These are phyloP conservation scores for Blastobotrys mokoenaii DNA, from an alignment of 805 yeast genomes.

Conservation along the genomic window DNA sequence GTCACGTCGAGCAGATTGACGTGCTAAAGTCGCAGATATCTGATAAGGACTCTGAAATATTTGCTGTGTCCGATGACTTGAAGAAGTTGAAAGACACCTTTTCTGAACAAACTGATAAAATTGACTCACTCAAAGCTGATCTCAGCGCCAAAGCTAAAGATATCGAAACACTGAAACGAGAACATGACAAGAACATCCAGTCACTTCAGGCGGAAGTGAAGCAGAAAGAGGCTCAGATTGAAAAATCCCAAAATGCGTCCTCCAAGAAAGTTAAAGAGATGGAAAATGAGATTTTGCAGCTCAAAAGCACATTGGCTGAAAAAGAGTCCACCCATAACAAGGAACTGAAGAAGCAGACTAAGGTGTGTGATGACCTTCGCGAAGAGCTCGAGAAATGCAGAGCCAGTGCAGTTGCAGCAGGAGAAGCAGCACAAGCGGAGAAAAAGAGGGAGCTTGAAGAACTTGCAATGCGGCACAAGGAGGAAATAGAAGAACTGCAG, in stretches of 20 bases:
- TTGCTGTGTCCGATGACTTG: not conserved
- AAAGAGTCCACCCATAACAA: too few species aligned
- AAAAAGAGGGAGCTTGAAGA: too few species aligned
- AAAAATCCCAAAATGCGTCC: not conserved
- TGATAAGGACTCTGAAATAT: not conserved
- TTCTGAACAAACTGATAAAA: too few species aligned
- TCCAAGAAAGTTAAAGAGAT: not conserved
- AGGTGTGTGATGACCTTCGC: too few species aligned
- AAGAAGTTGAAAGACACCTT: not conserved
- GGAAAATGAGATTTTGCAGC: not conserved
- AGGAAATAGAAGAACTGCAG: too few species aligned
- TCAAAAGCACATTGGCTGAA: not conserved
- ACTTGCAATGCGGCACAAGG: too few species aligned
- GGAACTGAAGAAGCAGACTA: too few species aligned
- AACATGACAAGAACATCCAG: constrained; percentile 1
- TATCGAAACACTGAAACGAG: constrained; percentile 5
- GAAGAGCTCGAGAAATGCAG: too few species aligned
- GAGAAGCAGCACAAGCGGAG: too few species aligned
- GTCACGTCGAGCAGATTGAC: not conserved
- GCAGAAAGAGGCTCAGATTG: constrained; percentile 2
- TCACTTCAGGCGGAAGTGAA: constrained; percentile 3
- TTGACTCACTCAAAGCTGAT: not conserved
- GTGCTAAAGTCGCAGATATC: not conserved
- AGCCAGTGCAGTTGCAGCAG: too few species aligned
- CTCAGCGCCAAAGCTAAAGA: constrained; percentile 9